Conservation (phyloP, 495 filamentous ascomycete genomes). For the Jackrogersella minutella region DNA sequence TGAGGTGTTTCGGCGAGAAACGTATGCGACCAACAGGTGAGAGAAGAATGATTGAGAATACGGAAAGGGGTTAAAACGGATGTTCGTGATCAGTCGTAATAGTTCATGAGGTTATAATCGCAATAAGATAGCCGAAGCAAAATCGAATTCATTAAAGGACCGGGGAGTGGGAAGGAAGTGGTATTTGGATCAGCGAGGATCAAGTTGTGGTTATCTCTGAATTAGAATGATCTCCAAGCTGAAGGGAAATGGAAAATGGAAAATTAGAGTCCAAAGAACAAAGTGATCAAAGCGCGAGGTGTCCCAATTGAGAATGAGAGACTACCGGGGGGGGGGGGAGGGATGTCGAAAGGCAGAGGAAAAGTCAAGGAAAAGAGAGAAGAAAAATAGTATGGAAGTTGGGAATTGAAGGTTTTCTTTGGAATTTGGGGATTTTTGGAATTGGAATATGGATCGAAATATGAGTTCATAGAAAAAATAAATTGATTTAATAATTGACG, state of each 20-base stretch:
- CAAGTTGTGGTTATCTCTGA: neutral
- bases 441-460: neutral
- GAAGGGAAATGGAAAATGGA: neutral
- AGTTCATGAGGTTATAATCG: constrained; percentile 17
- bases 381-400: neutral
- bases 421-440: neutral
- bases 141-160: constrained; percentile 23
- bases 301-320: constrained; percentile 27
- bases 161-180: neutral
- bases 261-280: constrained; percentile 26
- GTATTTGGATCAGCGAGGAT: constrained; percentile 19
- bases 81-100: constrained; percentile 23
- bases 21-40: neutral
- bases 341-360: neutral
- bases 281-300: constrained; percentile 10
- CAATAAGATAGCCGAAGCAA: constrained; percentile 12
- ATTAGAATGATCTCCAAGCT: constrained; percentile 10
- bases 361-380: neutral
- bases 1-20: neutral
- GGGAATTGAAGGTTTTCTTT: no score
- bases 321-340: constrained; percentile 1
- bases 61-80: neutral
- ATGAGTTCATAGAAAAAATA: neutral
- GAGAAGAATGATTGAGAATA: neutral
- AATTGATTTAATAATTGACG: constrained; percentile 5